Percentiles rank a stretch among this genome's conserved stretches.
Conservation (phyloP, 2,329 filamentous ascomycete species). For the Verticillium zaregamsianum region DNA sequence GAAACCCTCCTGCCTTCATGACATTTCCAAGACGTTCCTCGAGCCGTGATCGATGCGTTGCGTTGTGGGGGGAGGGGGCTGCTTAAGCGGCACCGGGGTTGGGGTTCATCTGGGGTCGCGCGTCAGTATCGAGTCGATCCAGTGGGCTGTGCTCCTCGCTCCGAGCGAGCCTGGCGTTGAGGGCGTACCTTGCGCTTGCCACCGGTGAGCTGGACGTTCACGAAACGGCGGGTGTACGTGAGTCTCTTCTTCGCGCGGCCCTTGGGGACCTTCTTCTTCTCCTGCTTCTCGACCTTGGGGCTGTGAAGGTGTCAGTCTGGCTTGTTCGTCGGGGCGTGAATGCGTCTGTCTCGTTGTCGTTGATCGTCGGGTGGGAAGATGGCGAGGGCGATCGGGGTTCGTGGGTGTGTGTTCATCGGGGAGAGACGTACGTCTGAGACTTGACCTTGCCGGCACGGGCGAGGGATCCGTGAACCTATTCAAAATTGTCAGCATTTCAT, state of each 20-base stretch:
- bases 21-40: conserved; percentile 12
- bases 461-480: conserved; percentile 79
- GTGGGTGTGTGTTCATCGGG: background rate
- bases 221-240: conserved; percentile 94
- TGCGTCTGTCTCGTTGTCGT: background rate
- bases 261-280: conserved; percentile 97
- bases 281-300: conserved; percentile 73
- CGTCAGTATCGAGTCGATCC: background rate
- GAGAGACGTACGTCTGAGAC: conserved; percentile 77
- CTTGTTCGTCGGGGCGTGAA: background rate
- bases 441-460: conserved; percentile 97
- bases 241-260: conserved; percentile 96
- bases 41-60: conserved; percentile 8
- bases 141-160: background rate
- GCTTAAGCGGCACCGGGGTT: conserved; percentile 31
- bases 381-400: background rate
- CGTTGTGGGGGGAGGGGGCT: conserved; percentile 2
- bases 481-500: conserved; percentile 1
- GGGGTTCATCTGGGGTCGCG: conserved; percentile 33
- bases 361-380: background rate
- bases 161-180: background rate
- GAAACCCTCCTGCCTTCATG: conserved; percentile 10
- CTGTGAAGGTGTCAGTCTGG: conserved; percentile 1
- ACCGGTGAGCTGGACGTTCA: conserved; percentile 95
- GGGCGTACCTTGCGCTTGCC: conserved; percentile 87